Percentiles rank a stretch among this genome's conserved stretches.
phyloP scores from a whole-genome alignment of 306 rosid genomes.

The Comarum palustre region DNA sequence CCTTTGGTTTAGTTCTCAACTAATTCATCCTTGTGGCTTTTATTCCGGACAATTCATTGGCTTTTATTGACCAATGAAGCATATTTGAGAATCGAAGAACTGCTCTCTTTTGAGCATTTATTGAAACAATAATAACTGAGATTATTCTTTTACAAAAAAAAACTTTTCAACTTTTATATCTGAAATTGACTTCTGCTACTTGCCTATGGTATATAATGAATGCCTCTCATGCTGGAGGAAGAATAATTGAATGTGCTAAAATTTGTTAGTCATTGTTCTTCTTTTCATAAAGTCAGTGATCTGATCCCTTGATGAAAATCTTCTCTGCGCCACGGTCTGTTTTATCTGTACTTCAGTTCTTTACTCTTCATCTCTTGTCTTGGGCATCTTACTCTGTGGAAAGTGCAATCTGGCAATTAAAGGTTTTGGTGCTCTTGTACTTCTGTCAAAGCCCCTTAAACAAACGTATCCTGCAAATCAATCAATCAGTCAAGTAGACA shows the following conservation, averaged over 20 bases:
- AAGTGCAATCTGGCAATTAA: slow-evolving; percentile 70
- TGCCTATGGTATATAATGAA: slow-evolving; percentile 29
- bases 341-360: not conserved
- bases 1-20: not conserved
- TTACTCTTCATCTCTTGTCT: slow-evolving; percentile 28
- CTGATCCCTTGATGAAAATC: slow-evolving; percentile 30
- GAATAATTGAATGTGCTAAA: slow-evolving; percentile 32
- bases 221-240: slow-evolving; percentile 37
- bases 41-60: not conserved
- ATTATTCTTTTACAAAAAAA: slow-evolving; percentile 23
- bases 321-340: not conserved
- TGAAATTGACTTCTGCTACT: slow-evolving; percentile 24
- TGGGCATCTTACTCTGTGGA: slow-evolving; percentile 60
- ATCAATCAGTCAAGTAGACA: not conserved
- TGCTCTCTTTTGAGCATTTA: slow-evolving; percentile 33
- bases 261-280: slow-evolving; percentile 36
- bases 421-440: slow-evolving; percentile 72
- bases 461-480: slow-evolving; percentile 75
- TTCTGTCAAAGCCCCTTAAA: slow-evolving; percentile 75
- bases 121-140: slow-evolving; percentile 20
- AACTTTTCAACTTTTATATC: slow-evolving; percentile 22
- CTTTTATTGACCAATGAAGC: not conserved
- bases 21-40: not conserved
- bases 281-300: slow-evolving; percentile 29
- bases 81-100: slow-evolving; percentile 18